Evolutionary conservation across 257 asterid genomes (phyloP), one percentile per base, ranked within the genome.

Genomic region (Solanum bukasovii): DNA sequence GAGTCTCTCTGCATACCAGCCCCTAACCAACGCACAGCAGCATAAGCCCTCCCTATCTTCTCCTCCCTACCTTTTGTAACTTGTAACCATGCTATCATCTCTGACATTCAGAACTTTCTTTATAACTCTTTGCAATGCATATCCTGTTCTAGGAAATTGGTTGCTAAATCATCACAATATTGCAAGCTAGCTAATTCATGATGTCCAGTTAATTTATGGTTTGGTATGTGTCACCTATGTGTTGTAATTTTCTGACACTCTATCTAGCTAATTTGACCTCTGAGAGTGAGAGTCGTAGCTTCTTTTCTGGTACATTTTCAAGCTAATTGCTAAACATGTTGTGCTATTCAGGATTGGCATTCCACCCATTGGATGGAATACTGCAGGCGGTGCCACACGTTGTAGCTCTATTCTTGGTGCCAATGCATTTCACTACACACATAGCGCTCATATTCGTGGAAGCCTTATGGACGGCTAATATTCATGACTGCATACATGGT

Each of bases 311-410:
- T 49, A 49, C 61, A 49, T 49, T 14, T 49, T 49, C 61, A 49
- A 49, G 61, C 61, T 49, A 49, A 49, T 49, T 14, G 61, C 61
- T 49, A 49, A 49, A 49, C 61, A 8, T 46, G 85, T 46, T 46
- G 42, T 46, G 85, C 29, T 81, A 46, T 65, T 67, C 88, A 96
- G 99, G 99, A 86, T 90, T 95, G 89, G 99, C 99, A 2, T 96
- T 96, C 97, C 96, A 97, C 94, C 99, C 98, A 2, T 83, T 96
- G 84, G 99, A 97, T 70, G 99, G 99, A 71, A 96, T 96, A 87
- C 93, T 97, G 67, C 99, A 96, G 93, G 99, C 99, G 11, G 88
- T 91, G 29, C 98, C 99, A 59, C 99, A 95, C 23, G 97, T 96
- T 67, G 8, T 95, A 23, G 98, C 97, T 85, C 98, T 96, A 85